Percentiles rank a stretch among this genome's conserved stretches.
phyloP scores from a whole-genome alignment of 129 eudicot genomes.

The Tanacetum coccineum region DNA sequence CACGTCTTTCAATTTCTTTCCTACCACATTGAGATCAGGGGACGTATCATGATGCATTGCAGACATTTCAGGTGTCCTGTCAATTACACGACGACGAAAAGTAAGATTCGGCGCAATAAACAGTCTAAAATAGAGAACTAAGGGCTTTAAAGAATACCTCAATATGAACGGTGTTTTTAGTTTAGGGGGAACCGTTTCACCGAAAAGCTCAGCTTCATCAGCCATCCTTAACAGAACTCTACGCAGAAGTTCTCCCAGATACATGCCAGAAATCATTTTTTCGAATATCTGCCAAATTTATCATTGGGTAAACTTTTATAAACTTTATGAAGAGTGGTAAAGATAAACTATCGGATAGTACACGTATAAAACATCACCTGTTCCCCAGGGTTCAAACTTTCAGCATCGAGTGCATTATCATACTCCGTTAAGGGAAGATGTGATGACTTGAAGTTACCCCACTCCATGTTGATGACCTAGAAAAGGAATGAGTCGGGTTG shows the following conservation, averaged over 20 bases:
- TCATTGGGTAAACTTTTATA: neutral
- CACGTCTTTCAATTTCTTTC: constrained; percentile 55
- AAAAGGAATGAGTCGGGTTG: too few species aligned
- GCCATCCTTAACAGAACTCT: too few species aligned
- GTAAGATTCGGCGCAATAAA: neutral
- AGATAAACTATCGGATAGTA: neutral
- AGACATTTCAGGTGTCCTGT: constrained; percentile 90
- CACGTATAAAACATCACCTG: constrained; percentile 1
- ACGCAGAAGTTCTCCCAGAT: too few species aligned
- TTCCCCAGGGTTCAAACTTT: too few species aligned
- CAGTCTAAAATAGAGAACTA: neutral
- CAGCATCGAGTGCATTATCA: too few species aligned
- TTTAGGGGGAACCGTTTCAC: too few species aligned
- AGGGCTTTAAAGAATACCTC: constrained; percentile 47
- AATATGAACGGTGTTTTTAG: constrained; percentile 58
- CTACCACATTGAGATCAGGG: constrained; percentile 79
- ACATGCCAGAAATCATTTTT: too few species aligned
- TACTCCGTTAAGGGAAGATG: too few species aligned
- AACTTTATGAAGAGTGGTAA: neutral
- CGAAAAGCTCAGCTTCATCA: too few species aligned
- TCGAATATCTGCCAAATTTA: constrained; percentile 52
- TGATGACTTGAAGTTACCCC: too few species aligned
- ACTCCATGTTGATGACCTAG: too few species aligned
- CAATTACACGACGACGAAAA: constrained; percentile 21
- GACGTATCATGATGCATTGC: constrained; percentile 94